Base-by-base conservation (phyloP, 306 rosid species). In the Quercus bicolor region DNA sequence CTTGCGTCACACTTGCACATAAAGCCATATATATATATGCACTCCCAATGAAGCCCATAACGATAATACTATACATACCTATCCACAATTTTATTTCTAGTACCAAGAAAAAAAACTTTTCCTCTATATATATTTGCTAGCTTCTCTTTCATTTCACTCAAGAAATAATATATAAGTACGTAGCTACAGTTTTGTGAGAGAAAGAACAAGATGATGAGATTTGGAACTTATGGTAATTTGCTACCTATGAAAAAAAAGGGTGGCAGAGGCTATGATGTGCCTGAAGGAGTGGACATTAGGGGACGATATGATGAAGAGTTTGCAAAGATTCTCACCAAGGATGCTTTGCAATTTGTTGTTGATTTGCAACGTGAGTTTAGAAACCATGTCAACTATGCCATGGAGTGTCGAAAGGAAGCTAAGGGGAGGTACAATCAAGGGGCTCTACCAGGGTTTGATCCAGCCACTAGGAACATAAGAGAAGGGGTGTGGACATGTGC, bases 401-500 rank as follows among this genome's bases (percentile, higher is more conserved):
- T 95, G 59, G 92, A 91, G 79, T 89, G 97, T 68, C 85, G 98
- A 75, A 88, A 61, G 76, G 97, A 95, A 61, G 92, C 92, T 16
- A 91, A 90, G 82, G 80, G 77, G 71, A 87, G 83, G 84, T 91
- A 85, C 84, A 90, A 85, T 77, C 97, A 90, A 26, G 98, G 98
- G 11, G 89, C 80, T 33, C 7, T 88, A 45, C 97, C 97, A 0
- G 92, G 94, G 71, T 92, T 92, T 76, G 97, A 95, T 81, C 92
- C 90, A 0, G 94, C 97, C 21, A 91, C 95, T 0, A 85, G 61
- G 80, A 78, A 56, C 75, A 81, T 95, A 11, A 80, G 98, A 60
- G 96, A 92, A n/a, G 84, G 86, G 0, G 88, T 84, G 0, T 95
- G 94, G 98, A 77, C 82, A 1, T 92, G 97, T 86, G 93, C 98